These are phyloP conservation scores for Lathyrus oleraceus DNA, from an alignment of 306 rosid genomes.

Conservation along the genomic window DNA sequence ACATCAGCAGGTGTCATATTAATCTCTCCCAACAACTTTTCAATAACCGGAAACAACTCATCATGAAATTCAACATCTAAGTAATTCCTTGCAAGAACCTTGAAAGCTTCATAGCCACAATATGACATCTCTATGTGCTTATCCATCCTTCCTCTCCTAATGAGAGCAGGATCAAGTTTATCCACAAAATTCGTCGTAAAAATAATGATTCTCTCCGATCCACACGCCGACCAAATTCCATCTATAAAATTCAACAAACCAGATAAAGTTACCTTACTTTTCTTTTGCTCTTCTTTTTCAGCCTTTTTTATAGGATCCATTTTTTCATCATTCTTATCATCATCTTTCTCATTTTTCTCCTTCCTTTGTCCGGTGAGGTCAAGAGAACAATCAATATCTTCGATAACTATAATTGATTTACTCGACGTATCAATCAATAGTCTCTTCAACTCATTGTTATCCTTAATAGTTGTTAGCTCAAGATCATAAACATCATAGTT, in stretches of 20 bases:
- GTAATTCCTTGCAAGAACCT: slow-evolving; percentile 60
- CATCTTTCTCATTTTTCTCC: slow-evolving; percentile 28
- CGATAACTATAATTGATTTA: slow-evolving; percentile 53
- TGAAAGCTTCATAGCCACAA: slow-evolving; percentile 61
- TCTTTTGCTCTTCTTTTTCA: background rate
- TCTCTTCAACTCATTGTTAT: slow-evolving; percentile 47
- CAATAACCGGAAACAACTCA: slow-evolving; percentile 38
- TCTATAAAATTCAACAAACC: background rate
- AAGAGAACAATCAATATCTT: slow-evolving; percentile 65
- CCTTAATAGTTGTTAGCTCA: slow-evolving; percentile 53
- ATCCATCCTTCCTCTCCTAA: slow-evolving; percentile 69
- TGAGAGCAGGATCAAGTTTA: slow-evolving; percentile 54
- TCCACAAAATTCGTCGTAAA: background rate
- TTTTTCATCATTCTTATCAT: background rate
- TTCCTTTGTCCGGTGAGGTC: slow-evolving; percentile 62
- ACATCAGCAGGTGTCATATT: slow-evolving; percentile 66
- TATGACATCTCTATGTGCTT: slow-evolving; percentile 62
- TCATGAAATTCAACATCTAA: slow-evolving; percentile 45
- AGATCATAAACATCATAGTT: slow-evolving; percentile 66
- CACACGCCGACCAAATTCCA: slow-evolving; percentile 1
- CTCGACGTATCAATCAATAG: slow-evolving; percentile 42
- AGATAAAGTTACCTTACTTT: slow-evolving; percentile 33
- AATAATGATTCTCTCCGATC: background rate
- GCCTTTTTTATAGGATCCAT: background rate
- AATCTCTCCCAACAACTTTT: slow-evolving; percentile 43